Evolutionary conservation across 108 stramenopile species (phyloP).

Genomic region (Fragilaria radians): DNA sequence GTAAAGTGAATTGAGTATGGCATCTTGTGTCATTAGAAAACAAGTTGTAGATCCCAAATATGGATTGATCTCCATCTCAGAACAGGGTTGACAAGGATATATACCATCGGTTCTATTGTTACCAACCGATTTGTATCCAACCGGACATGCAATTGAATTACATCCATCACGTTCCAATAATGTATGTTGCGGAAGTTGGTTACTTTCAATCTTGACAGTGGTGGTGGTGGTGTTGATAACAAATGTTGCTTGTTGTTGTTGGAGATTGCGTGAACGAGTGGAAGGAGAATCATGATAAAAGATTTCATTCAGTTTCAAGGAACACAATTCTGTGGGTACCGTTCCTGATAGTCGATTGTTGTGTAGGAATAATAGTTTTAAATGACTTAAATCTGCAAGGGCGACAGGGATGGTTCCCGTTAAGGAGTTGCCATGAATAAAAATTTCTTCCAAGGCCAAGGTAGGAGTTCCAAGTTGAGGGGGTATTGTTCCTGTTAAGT

Average conservation of each 20-base stretch:
- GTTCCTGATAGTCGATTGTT: slow-evolving; percentile 9
- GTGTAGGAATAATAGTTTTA: slow-evolving; percentile 1
- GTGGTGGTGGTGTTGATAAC: too few relatives aligned
- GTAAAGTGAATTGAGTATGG: slow-evolving; percentile 3
- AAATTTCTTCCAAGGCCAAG: slow-evolving; percentile 2
- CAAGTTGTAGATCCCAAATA: slow-evolving; percentile 14
- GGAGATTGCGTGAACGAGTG: too few relatives aligned
- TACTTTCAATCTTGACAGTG: too few relatives aligned
- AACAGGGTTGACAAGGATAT: slow-evolving; percentile 30
- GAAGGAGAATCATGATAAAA: slow-evolving; percentile 14
- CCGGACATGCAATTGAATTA: slow-evolving; percentile 48
- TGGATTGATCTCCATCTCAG: slow-evolving; percentile 18
- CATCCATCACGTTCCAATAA: slow-evolving; percentile 13
- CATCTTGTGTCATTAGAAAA: slow-evolving; percentile 8
- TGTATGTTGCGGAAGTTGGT: too few relatives aligned
- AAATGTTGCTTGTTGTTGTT: too few relatives aligned
- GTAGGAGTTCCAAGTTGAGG: not conserved
- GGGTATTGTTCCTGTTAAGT: slow-evolving; percentile 6
- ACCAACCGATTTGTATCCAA: slow-evolving; percentile 19
- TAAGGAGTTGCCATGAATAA: slow-evolving; percentile 3
- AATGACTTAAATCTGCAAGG: slow-evolving; percentile 1
- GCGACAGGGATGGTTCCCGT: slow-evolving; percentile 3
- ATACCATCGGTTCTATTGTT: slow-evolving; percentile 12
- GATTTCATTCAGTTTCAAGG: slow-evolving; percentile 21
- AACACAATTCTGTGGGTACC: slow-evolving; percentile 18